A percentile compares a stretch with the other conserved stretches of the same genome.
phyloP scores from a whole-genome alignment of 2,329 filamentous ascomycete genomes.

The Fusarium nisikadoi region DNA sequence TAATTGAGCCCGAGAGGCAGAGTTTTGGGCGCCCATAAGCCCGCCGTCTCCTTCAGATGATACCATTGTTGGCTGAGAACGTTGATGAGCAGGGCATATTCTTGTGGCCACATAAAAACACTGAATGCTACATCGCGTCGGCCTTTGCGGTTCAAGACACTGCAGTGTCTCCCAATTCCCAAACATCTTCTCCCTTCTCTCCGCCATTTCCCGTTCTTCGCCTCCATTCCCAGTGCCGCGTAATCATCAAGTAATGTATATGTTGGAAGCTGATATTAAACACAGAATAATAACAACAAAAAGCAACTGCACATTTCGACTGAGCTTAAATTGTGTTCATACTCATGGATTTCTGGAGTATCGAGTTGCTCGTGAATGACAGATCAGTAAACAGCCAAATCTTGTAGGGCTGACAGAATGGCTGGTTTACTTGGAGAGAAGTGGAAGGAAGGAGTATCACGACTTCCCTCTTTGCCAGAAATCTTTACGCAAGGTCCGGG shows the following conservation, averaged over 20 bases:
- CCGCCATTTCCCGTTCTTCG: conserved; percentile 7
- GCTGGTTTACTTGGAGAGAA: background rate
- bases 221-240: conserved; percentile 26
- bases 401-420: background rate
- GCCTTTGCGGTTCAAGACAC: background rate
- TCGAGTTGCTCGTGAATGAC: background rate
- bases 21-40: background rate
- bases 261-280: background rate
- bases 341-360: background rate
- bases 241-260: conserved; percentile 2
- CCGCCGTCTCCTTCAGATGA: background rate
- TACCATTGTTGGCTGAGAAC: background rate
- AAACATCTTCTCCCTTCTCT: conserved; percentile 8
- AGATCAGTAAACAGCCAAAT: background rate
- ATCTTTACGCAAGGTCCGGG: background rate
- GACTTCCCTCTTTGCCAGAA: background rate
- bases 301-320: background rate
- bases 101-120: background rate
- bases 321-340: background rate
- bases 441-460: background rate
- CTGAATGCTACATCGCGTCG: background rate
- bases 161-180: conserved; percentile 17
- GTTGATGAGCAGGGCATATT: background rate
- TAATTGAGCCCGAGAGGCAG: background rate
- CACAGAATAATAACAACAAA: background rate